Percentiles rank a stretch among this genome's conserved stretches.
These are phyloP conservation scores for Aspergillus sp. DNA, from an alignment of 2,329 filamentous ascomycete species.

Conservation along the genomic window DNA sequence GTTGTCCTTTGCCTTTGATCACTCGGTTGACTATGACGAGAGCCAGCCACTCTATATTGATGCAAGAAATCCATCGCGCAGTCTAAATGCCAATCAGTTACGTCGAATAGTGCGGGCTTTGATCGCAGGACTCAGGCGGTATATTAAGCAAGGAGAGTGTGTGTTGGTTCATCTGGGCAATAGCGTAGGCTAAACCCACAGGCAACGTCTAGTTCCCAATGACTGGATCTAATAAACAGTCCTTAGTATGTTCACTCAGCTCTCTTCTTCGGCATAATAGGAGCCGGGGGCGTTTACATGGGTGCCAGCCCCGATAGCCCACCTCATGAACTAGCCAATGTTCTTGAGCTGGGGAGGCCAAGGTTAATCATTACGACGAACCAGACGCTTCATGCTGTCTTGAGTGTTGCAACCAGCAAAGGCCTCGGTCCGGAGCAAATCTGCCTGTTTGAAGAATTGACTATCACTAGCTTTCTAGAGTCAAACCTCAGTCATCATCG, in stretches of 20 bases:
- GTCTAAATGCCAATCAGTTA: constrained; percentile 27
- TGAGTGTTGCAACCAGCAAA: constrained; percentile 24
- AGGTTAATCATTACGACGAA: constrained; percentile 41
- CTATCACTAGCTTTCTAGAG: not conserved
- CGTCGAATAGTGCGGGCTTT: constrained; percentile 26
- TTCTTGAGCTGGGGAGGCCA: constrained; percentile 41
- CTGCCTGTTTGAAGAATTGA: constrained; percentile 24
- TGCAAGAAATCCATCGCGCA: constrained; percentile 27
- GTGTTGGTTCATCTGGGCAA: constrained; percentile 37
- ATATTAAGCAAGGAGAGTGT: constrained; percentile 33
- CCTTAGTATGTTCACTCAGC: constrained; percentile 23
- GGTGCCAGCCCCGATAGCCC: constrained; percentile 48
- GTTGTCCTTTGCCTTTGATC: constrained; percentile 31
- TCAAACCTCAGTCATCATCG: not conserved
- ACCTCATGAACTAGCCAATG: constrained; percentile 43
- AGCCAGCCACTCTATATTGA: constrained; percentile 35
- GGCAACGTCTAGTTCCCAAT: not conserved
- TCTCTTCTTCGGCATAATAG: constrained; percentile 30
- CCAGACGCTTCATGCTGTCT: constrained; percentile 30
- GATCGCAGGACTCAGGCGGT: constrained; percentile 29
- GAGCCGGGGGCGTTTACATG: constrained; percentile 44
- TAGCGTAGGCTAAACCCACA: constrained; percentile 22
- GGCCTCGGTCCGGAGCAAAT: constrained; percentile 15
- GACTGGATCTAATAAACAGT: not conserved
- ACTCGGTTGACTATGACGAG: constrained; percentile 25